Base-by-base conservation (phyloP, 768 basidiomycete species). In the Phallus indusiatus region DNA sequence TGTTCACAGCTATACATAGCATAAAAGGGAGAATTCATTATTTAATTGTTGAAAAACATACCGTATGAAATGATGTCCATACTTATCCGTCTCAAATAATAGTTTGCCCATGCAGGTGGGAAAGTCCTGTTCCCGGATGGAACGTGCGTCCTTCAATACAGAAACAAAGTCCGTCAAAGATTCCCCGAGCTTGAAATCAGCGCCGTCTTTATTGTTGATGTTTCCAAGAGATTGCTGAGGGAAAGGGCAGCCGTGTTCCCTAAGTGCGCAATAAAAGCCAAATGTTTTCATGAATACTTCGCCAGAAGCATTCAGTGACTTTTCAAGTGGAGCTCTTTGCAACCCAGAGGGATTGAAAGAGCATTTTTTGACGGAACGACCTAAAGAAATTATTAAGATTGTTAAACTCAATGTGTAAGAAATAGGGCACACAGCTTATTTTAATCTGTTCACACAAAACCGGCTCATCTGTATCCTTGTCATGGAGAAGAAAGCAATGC, bases 271-370 rank as follows among this genome's bases (percentile, higher is more conserved):
- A 49, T 56, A 68, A 50, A 68, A 64, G 1, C 57, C 64, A 1
- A 68, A 54, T 11, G 67, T 68, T 46, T 67, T 66, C 2, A 37
- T 21, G 53, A 67, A 67, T 7, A 68, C 55, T 51, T 66, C 63
- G 10, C 48, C 22, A 24, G n/a, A n/a, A n/a, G n/a, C n/a, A n/a
- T n/a, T n/a, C n/a, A n/a, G n/a, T n/a, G n/a, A n/a, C n/a, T n/a
- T n/a, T n/a, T n/a, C n/a, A n/a, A n/a, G n/a, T n/a, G n/a, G n/a
- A n/a, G n/a, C n/a, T n/a, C n/a, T n/a, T 10, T 5, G 5, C 47
- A 9, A 12, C 47, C 28, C 28, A 28, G 28, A 28, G 36, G 21
- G 9, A 54, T 54, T 54, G 14, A 54, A 54, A 5, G 53, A 54
- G 28, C 18, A 54, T 2, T 54, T 3, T 54, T 54, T 54, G 5